These are phyloP conservation scores for Scedosporium apiospermum DNA, from an alignment of 2,329 filamentous ascomycete genomes.

Conservation along the genomic window DNA sequence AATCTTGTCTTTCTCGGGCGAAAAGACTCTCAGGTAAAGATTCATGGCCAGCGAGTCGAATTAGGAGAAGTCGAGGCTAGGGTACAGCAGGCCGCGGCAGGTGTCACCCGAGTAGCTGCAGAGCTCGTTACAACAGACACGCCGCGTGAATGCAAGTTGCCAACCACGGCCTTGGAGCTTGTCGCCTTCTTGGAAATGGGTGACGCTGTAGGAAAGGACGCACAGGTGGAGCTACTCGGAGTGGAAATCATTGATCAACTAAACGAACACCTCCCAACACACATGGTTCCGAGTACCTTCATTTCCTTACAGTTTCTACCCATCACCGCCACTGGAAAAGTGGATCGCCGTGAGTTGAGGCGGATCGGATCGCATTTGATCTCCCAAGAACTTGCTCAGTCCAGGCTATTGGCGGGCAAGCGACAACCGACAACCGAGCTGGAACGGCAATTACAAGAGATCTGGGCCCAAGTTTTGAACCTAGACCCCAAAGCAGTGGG, in stretches of 20 bases:
- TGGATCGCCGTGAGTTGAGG: neutral
- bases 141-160: too few relatives aligned
- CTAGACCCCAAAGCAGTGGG: conserved; percentile 16
- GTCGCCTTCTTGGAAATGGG: neutral
- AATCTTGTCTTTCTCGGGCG: conserved; percentile 9
- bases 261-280: neutral
- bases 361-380: neutral
- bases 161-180: conserved; percentile 1
- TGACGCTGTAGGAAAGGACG: neutral
- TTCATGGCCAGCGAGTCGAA: conserved; percentile 11
- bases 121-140: too few relatives aligned
- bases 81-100: neutral
- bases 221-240: neutral
- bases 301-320: conserved; percentile 1
- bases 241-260: neutral
- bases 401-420: neutral
- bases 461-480: conserved; percentile 11
- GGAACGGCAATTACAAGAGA: neutral
- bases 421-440: neutral
- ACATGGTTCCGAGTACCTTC: conserved; percentile 9
- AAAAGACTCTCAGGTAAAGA: conserved; percentile 12
- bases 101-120: too few relatives aligned
- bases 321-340: neutral
- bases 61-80: conserved; percentile 12
- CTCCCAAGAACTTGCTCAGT: neutral